Evolutionary conservation across 306 rosid species (phyloP), one percentile per base, ranked within the genome.

Genomic region (Astragalus membranaceus): DNA sequence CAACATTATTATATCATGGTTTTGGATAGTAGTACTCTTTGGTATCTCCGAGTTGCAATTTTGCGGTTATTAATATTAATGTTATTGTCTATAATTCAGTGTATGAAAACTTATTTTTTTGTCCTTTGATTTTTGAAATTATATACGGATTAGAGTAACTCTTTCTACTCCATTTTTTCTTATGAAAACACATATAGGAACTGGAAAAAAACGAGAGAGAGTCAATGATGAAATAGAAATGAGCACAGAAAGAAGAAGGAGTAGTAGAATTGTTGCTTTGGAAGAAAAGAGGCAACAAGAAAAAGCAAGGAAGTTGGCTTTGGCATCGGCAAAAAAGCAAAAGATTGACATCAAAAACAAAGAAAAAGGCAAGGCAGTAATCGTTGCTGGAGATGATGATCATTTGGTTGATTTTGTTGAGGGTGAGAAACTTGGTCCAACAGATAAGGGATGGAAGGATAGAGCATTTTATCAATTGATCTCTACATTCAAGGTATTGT

Each of bases 261-360:
- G 84, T 48, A 53, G 17, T 1, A 80, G 80, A 74, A 75, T 80
- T 3, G 41, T 75, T 47, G 77, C 77, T n/a, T 10, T 74, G 10
- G 80, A 75, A 49, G 70, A 75, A 44, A 80, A 48, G 29, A 74
- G 35, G 8, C 67, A 29, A 3, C 32, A 20, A 2, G 70, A 80
- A 26, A 58, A 20, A 11, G 70, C 69, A 5, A 79, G 17, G 55
- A 57, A 48, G 14, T 5, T 44, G 4, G 77, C 26, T 0, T 1
- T 29, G 7, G 74, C 39, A 35, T 26, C 33, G 2, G 59, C 41
- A 2, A 55, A 14, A 23, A 69, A 55, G 36, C 68, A 42, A 0
- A 20, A 20, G 23, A 20, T 20, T 20, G 23, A 20, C 23, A 20
- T 2, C 23, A 20, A 20, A 20, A 20, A 20, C 23, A 80, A 54